phyloP scores from a whole-genome alignment of 768 basidiomycete species.

The Boletus subcaerulescens region DNA sequence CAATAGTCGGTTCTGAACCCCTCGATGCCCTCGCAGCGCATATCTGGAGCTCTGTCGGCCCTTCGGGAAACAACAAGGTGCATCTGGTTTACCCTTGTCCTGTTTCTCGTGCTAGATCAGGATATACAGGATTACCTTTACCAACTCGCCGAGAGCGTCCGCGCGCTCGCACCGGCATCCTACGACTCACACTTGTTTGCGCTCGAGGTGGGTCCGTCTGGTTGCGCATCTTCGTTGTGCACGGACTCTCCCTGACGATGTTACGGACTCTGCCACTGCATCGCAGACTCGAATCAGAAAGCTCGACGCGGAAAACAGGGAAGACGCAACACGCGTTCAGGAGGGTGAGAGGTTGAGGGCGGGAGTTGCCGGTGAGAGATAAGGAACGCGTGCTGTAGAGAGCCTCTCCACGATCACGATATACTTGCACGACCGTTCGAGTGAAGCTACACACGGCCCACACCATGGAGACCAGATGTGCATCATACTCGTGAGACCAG shows the following conservation, averaged over 20 bases:
- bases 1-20: slow-evolving; percentile 77
- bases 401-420: no score
- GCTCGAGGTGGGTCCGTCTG: slow-evolving; percentile 50
- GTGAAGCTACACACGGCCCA: no score
- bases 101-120: background rate
- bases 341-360: no score
- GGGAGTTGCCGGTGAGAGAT: no score
- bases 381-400: no score
- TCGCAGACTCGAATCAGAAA: slow-evolving; percentile 9
- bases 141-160: slow-evolving; percentile 67
- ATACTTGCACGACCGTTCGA: no score
- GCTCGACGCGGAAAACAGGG: slow-evolving; percentile 3
- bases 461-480: no score
- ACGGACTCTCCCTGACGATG: background rate
- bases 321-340: background rate
- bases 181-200: slow-evolving; percentile 74
- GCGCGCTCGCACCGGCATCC: slow-evolving; percentile 70
- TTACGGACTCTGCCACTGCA: background rate
- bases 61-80: slow-evolving; percentile 90
- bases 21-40: slow-evolving; percentile 61
- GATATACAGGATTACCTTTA: slow-evolving; percentile 78
- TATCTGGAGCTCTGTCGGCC: slow-evolving; percentile 77
- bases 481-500: no score
- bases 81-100: no score
- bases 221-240: background rate